Evolutionary conservation across 2,329 filamentous ascomycete species (phyloP).

Genomic region (Penicillium expansum): DNA sequence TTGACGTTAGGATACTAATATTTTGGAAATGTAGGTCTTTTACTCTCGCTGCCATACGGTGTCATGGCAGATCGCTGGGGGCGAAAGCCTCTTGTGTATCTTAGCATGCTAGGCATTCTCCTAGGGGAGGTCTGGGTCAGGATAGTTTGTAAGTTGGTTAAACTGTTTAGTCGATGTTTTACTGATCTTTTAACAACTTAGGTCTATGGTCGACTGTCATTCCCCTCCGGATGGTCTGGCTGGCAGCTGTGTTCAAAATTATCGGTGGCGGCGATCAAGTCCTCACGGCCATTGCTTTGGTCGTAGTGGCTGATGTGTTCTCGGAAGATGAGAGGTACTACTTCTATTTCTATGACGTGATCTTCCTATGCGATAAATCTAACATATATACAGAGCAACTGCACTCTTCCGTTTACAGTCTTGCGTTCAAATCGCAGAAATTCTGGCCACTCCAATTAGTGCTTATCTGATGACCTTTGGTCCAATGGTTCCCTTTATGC

Average conservation of each 20-base stretch:
- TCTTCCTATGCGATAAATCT: neutral
- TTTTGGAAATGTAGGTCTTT: constrained; percentile 18
- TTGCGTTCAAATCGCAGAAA: constrained; percentile 22
- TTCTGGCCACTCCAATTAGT: constrained; percentile 28
- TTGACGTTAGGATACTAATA: neutral
- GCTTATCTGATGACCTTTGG: constrained; percentile 27
- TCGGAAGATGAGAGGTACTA: constrained; percentile 32
- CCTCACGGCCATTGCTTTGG: constrained; percentile 18
- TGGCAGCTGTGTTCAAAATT: constrained; percentile 21
- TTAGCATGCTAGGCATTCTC: constrained; percentile 22
- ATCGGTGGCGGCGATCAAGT: constrained; percentile 30
- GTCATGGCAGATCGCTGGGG: constrained; percentile 32
- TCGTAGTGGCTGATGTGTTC: constrained; percentile 30
- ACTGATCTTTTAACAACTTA: constrained; percentile 1
- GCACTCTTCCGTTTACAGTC: constrained; percentile 25
- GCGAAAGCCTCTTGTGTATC: constrained; percentile 25
- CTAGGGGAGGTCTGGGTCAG: constrained; percentile 27
- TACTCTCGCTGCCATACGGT: constrained; percentile 31
- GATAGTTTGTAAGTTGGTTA: constrained; percentile 26
- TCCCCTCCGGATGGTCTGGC: constrained; percentile 30
- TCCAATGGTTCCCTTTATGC: constrained; percentile 24
- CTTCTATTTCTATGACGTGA: neutral
- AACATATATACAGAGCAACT: constrained; percentile 18
- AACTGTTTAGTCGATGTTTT: neutral
- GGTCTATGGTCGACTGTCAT: constrained; percentile 21